Percentiles rank a stretch among this genome's conserved stretches.
Evolutionary conservation across 352 stramenopile genomes (phyloP).

Genomic region (Phytophthora sansomeana): DNA sequence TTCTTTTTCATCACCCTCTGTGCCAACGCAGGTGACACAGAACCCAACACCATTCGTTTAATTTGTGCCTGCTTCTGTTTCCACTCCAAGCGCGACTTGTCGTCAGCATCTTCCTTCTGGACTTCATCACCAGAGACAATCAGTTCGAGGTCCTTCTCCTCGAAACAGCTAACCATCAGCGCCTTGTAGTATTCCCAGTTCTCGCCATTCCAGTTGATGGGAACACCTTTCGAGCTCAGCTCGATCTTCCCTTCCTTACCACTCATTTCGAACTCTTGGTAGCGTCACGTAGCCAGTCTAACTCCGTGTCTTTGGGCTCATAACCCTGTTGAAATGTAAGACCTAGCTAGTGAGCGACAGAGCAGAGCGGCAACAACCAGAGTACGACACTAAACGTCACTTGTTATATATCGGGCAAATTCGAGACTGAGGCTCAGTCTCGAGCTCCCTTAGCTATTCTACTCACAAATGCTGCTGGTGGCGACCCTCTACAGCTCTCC

Average conservation of each 20-base stretch:
- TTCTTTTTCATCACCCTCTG: neutral
- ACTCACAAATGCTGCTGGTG: too few species aligned
- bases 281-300: neutral
- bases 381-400: too few species aligned
- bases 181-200: conserved; percentile 12
- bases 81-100: too few species aligned
- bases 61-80: conserved; percentile 7
- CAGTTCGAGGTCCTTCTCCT: neutral
- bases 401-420: too few species aligned
- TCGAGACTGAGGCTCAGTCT: too few species aligned
- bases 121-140: neutral
- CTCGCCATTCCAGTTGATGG: conserved; percentile 11
- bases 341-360: too few species aligned
- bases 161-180: conserved; percentile 2
- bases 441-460: too few species aligned
- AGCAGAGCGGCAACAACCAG: too few species aligned
- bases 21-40: neutral
- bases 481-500: too few species aligned
- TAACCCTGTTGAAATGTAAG: conserved; percentile 14
- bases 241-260: neutral
- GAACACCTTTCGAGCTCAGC: conserved; percentile 4
- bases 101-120: neutral
- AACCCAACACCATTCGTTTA: conserved; percentile 4
- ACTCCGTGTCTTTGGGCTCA: conserved; percentile 1
- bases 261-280: neutral